Evolutionary conservation across 106 monocot species (phyloP).

Genomic region (Cymbidium sinense): DNA sequence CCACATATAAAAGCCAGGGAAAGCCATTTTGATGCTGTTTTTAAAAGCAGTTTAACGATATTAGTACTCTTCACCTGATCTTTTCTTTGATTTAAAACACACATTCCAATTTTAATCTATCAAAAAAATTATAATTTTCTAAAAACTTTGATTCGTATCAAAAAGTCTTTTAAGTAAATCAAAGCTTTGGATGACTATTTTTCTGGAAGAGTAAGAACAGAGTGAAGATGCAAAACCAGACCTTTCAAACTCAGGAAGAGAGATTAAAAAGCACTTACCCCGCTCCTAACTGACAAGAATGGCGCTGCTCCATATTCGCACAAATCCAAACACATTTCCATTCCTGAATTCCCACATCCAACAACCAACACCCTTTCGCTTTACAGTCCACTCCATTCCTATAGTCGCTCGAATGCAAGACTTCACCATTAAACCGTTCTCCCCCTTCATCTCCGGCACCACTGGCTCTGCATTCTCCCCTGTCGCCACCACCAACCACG

Average conservation of each 20-base stretch:
- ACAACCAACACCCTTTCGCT: slow-evolving; percentile 63
- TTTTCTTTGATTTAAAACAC: too few species aligned
- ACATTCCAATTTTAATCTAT: too few species aligned
- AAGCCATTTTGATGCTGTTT: too few species aligned
- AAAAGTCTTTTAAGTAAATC: too few species aligned
- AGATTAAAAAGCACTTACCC: slow-evolving; percentile 19
- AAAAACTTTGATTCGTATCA: too few species aligned
- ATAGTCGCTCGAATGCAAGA: slow-evolving; percentile 58
- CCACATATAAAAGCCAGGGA: too few species aligned
- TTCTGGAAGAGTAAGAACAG: neutral
- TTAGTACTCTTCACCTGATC: too few species aligned
- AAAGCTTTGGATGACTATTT: too few species aligned
- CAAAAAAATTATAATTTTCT: too few species aligned
- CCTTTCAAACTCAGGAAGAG: neutral
- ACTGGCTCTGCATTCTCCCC: slow-evolving; percentile 87
- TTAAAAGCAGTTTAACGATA: too few species aligned
- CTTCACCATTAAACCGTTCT: slow-evolving; percentile 34
- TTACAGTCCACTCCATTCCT: slow-evolving; percentile 43
- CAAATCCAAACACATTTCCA: slow-evolving; percentile 72
- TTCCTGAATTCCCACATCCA: slow-evolving; percentile 85
- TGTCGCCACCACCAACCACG: slow-evolving; percentile 84
- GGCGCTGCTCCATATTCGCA: slow-evolving; percentile 37
- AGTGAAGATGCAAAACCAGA: neutral
- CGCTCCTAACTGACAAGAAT: slow-evolving; percentile 35
- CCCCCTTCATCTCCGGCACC: slow-evolving; percentile 44